phyloP scores from a whole-genome alignment of 441 rosid genomes.

The Flueggea neowawraea region DNA sequence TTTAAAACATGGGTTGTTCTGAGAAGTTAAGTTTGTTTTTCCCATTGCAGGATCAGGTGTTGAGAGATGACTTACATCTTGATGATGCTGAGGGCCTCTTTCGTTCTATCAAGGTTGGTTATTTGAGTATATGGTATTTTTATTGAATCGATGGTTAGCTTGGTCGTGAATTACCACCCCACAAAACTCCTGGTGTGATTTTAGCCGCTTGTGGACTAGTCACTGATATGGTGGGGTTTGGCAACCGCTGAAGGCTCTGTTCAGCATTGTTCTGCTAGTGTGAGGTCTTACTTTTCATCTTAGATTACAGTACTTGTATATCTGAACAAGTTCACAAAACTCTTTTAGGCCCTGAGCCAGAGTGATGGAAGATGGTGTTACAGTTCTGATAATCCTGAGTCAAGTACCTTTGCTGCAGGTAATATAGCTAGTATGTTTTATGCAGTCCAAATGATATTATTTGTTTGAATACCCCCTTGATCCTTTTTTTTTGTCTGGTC shows the following conservation, averaged over 20 bases:
- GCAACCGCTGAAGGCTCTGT: no score
- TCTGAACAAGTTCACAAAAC: constrained; percentile 23
- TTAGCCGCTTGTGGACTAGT: neutral
- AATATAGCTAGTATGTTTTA: no score
- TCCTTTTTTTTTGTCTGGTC: no score
- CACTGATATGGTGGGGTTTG: no score
- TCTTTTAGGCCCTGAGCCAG: constrained; percentile 82
- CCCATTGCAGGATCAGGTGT: constrained; percentile 54
- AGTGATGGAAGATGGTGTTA: constrained; percentile 97
- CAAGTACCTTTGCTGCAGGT: constrained; percentile 97
- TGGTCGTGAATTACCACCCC: neutral
- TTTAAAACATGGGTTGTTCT: constrained; percentile 2
- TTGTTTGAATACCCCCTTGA: no score
- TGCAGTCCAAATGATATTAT: no score
- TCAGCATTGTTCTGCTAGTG: no score
- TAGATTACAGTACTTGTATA: no score
- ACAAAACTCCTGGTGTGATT: constrained; percentile 7
- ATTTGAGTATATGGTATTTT: constrained; percentile 14
- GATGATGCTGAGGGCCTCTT: constrained; percentile 73
- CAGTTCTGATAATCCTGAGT: constrained; percentile 72
- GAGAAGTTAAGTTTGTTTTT: constrained; percentile 8
- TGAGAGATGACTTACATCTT: constrained; percentile 60
- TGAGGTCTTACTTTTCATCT: no score
- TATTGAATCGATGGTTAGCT: constrained; percentile 2
- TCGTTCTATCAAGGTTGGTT: constrained; percentile 83